phyloP scores from a whole-genome alignment of 208 protist genomes.

The Zelonia costaricensis region DNA sequence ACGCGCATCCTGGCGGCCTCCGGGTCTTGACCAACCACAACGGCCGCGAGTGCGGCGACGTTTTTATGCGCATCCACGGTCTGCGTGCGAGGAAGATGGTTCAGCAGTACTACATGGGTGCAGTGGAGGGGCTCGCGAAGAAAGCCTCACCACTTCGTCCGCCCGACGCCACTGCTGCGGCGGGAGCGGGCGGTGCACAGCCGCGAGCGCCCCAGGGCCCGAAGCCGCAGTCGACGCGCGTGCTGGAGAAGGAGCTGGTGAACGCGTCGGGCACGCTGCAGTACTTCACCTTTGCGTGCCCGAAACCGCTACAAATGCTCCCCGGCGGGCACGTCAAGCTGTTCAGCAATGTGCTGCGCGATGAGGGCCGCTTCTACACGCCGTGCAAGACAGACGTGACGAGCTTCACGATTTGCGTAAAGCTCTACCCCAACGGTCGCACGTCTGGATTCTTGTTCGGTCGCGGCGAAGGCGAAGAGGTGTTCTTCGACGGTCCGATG shows the following conservation, averaged over 20 bases:
- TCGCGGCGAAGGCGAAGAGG: conserved; percentile 34
- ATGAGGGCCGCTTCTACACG: conserved; percentile 46
- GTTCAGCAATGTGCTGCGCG: conserved; percentile 23
- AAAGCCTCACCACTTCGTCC: conserved; percentile 20
- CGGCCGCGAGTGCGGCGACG: conserved; percentile 62
- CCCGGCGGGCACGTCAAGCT: conserved; percentile 67
- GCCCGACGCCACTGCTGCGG: background rate
- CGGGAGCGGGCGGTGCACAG: background rate
- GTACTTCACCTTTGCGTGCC: conserved; percentile 52
- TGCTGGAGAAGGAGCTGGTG: conserved; percentile 32
- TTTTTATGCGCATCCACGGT: conserved; percentile 78
- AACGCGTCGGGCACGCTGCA: conserved; percentile 17
- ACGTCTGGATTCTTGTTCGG: conserved; percentile 50
- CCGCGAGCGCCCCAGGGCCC: background rate
- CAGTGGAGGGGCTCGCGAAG: conserved; percentile 7
- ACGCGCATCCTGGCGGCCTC: conserved; percentile 55
- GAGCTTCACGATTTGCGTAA: conserved; percentile 61
- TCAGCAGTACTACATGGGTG: conserved; percentile 47
- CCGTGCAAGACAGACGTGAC: conserved; percentile 45
- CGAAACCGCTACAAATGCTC: conserved; percentile 28
- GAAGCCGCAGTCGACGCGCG: conserved; percentile 18
- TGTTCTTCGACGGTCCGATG: conserved; percentile 61
- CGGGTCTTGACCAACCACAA: conserved; percentile 41
- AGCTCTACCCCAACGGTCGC: conserved; percentile 42
- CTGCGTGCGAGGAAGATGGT: conserved; percentile 34